Percentiles rank a stretch among this genome's conserved stretches.
phyloP scores from a whole-genome alignment of 129 eudicot species.

The Saposhnikovia divaricata region DNA sequence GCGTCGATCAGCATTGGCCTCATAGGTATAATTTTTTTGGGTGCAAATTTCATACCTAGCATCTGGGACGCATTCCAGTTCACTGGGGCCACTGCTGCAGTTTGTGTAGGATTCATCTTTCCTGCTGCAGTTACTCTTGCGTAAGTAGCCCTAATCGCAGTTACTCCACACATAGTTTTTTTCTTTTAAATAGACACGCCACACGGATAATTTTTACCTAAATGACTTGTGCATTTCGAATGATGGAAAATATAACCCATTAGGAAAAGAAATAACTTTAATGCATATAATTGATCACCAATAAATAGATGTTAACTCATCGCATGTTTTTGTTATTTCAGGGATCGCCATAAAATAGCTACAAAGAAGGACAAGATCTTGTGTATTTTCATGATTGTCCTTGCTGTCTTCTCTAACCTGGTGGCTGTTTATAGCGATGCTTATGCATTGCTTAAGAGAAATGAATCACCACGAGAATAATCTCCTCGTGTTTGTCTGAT shows the following conservation, averaged over 20 bases:
- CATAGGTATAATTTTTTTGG: conserved; percentile 51
- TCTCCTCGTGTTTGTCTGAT: neutral
- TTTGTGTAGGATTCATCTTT: conserved; percentile 69
- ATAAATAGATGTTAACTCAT: neutral
- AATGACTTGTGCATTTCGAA: neutral
- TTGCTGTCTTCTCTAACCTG: conserved; percentile 23
- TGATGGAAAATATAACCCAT: neutral
- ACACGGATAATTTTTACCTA: neutral
- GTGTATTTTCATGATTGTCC: conserved; percentile 17
- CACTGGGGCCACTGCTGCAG: conserved; percentile 89
- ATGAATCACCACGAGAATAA: conserved; percentile 4
- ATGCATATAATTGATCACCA: neutral
- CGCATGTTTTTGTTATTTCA: conserved; percentile 2
- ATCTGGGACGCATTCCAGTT: conserved; percentile 93
- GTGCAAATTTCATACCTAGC: conserved; percentile 81
- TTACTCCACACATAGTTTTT: neutral
- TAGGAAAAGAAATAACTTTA: neutral
- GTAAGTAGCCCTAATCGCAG: conserved; percentile 29
- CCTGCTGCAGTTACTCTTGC: conserved; percentile 80
- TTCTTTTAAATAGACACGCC: neutral
- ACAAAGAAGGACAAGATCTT: conserved; percentile 23
- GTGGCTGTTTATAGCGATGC: conserved; percentile 22
- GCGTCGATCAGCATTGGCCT: conserved; percentile 52
- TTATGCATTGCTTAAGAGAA: conserved; percentile 15
- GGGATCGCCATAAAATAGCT: conserved; percentile 25